Evolutionary conservation across 441 rosid species (phyloP).

Genomic region (Pelargonium hybrid): DNA sequence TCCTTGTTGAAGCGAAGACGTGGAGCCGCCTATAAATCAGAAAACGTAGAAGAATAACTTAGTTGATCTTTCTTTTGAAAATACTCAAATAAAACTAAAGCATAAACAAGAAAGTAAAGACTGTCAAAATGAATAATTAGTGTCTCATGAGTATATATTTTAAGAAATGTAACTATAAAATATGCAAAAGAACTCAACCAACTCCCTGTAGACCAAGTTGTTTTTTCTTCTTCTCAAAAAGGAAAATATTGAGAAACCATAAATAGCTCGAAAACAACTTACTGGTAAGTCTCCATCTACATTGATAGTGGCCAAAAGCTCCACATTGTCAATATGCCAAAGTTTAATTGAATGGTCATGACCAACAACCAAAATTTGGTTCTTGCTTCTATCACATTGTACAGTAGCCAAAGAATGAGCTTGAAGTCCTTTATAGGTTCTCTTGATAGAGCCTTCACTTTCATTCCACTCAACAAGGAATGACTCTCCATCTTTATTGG

Average conservation of each 20-base stretch:
- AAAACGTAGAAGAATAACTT: too few species aligned
- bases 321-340: constrained; percentile 58
- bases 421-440: constrained; percentile 49
- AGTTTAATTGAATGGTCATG: constrained; percentile 53
- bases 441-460: constrained; percentile 66
- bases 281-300: constrained; percentile 67
- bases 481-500: constrained; percentile 65
- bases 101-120: neutral
- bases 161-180: neutral
- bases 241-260: neutral
- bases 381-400: constrained; percentile 72
- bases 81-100: too few species aligned
- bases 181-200: constrained; percentile 1
- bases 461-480: constrained; percentile 79
- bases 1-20: constrained; percentile 67
- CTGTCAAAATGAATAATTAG: neutral
- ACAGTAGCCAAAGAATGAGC: constrained; percentile 49
- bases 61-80: too few species aligned
- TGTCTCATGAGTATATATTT: neutral
- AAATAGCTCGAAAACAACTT: constrained; percentile 10
- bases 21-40: constrained; percentile 42
- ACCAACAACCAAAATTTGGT: constrained; percentile 60
- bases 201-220: neutral
- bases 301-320: constrained; percentile 37
- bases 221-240: neutral